Percentiles rank a stretch among this genome's conserved stretches.
These are phyloP conservation scores for Colletotrichum sp. DNA, from an alignment of 2,329 filamentous ascomycete genomes.

Conservation along the genomic window DNA sequence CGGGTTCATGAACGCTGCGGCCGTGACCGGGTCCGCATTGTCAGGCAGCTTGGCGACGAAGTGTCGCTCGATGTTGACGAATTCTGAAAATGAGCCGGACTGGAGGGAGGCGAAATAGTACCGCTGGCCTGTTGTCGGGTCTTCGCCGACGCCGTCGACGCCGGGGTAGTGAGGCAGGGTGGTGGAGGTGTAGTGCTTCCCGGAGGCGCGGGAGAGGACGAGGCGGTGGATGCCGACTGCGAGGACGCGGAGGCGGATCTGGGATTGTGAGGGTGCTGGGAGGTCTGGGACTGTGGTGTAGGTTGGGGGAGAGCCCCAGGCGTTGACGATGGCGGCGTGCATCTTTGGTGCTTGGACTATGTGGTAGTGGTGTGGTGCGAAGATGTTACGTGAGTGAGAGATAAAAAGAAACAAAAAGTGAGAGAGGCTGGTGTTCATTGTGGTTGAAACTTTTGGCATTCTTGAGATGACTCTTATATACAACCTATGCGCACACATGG, in stretches of 20 bases:
- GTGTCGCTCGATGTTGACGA: conserved; percentile 49
- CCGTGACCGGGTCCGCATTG: conserved; percentile 48
- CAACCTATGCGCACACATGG: background rate
- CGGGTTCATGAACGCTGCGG: conserved; percentile 61
- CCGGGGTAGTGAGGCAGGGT: conserved; percentile 56
- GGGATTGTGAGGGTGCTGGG: conserved; percentile 38
- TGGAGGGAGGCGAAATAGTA: conserved; percentile 51
- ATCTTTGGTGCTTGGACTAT: conserved; percentile 18
- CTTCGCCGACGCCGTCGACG: conserved; percentile 55
- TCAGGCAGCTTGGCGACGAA: conserved; percentile 46
- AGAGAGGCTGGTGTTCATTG: background rate
- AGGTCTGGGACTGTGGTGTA: conserved; percentile 33
- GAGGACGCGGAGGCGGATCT: conserved; percentile 50
- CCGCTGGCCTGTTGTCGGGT: conserved; percentile 46
- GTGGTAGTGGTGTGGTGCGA: background rate
- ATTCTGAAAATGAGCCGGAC: conserved; percentile 49
- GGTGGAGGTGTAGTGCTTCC: conserved; percentile 57
- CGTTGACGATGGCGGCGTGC: conserved; percentile 43
- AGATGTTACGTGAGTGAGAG: background rate
- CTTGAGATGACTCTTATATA: background rate
- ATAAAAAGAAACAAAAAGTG: background rate
- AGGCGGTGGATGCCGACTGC: conserved; percentile 58
- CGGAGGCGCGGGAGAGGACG: conserved; percentile 56
- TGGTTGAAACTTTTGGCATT: background rate
- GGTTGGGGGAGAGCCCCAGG: conserved; percentile 38